Percentiles rank a stretch among this genome's conserved stretches.
Conservation (phyloP, 208 protist genomes). For the Strigomonas galati region DNA sequence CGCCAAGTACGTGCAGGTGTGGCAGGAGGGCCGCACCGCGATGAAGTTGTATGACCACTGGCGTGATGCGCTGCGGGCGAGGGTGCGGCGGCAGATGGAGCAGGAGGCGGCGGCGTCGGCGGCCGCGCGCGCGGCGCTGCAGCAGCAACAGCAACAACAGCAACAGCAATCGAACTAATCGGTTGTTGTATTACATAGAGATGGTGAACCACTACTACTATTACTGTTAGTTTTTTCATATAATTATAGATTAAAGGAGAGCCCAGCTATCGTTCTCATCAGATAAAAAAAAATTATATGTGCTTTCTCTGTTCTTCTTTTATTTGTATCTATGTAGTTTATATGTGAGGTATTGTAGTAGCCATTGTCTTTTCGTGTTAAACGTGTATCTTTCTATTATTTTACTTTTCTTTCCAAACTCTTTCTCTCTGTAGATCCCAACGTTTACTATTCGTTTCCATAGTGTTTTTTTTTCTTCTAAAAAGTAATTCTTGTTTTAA, state of each 20-base stretch:
- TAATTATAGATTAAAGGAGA: no score
- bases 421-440: not conserved
- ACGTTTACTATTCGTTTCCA: conserved; percentile 1
- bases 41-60: conserved; percentile 82
- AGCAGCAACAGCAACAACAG: not conserved
- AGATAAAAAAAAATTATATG: no score
- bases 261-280: no score
- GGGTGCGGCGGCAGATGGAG: conserved; percentile 36
- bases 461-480: not conserved
- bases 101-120: conserved; percentile 12
- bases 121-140: conserved; percentile 4
- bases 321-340: no score
- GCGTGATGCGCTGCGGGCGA: conserved; percentile 36
- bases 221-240: not conserved
- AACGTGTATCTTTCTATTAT: not conserved
- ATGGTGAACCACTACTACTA: not conserved
- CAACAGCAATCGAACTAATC: not conserved
- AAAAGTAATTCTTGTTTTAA: not conserved
- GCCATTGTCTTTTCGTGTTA: no score
- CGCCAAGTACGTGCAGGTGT: conserved; percentile 50
- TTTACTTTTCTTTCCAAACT: conserved; percentile 4
- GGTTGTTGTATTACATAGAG: not conserved
- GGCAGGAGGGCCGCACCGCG: conserved; percentile 54
- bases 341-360: no score
- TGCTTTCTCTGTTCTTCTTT: no score